A percentile compares a stretch with the other conserved stretches of the same genome.
Evolutionary conservation across 1,139 yeast genomes (phyloP).

Genomic region (Tardiomyces depauwii): DNA sequence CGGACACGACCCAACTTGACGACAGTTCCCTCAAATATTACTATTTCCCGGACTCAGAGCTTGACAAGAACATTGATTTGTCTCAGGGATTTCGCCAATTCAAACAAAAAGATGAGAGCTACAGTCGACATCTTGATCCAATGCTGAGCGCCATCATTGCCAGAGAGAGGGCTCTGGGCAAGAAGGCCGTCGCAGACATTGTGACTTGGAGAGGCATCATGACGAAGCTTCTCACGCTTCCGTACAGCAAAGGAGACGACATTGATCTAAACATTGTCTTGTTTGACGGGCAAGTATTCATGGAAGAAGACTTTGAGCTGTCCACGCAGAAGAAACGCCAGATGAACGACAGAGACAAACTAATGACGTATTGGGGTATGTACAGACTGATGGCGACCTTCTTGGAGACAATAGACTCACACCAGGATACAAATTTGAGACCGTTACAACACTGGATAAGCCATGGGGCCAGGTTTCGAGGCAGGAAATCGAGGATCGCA

Average conservation of each 20-base stretch:
- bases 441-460: constrained; percentile 57
- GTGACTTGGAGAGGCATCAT: constrained; percentile 79
- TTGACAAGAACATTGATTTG: constrained; percentile 44
- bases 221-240: constrained; percentile 52
- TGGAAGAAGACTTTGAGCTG: constrained; percentile 46
- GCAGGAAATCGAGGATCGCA: constrained; percentile 52
- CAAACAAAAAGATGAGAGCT: constrained; percentile 40
- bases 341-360: constrained; percentile 16
- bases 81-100: constrained; percentile 53
- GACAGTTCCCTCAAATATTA: constrained; percentile 49
- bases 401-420: not conserved
- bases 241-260: constrained; percentile 45
- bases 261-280: constrained; percentile 49
- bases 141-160: constrained; percentile 43
- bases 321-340: constrained; percentile 18
- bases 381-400: not conserved
- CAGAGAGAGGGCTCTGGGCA: constrained; percentile 39
- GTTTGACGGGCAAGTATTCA: constrained; percentile 80
- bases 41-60: constrained; percentile 62
- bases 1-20: constrained; percentile 40
- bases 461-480: constrained; percentile 70
- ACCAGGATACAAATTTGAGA: constrained; percentile 61
- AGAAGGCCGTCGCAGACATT: constrained; percentile 49
- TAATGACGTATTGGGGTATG: constrained; percentile 30
- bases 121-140: constrained; percentile 47